These are phyloP conservation scores for Galerina sulciceps DNA, from an alignment of 768 basidiomycete species.

Conservation along the genomic window DNA sequence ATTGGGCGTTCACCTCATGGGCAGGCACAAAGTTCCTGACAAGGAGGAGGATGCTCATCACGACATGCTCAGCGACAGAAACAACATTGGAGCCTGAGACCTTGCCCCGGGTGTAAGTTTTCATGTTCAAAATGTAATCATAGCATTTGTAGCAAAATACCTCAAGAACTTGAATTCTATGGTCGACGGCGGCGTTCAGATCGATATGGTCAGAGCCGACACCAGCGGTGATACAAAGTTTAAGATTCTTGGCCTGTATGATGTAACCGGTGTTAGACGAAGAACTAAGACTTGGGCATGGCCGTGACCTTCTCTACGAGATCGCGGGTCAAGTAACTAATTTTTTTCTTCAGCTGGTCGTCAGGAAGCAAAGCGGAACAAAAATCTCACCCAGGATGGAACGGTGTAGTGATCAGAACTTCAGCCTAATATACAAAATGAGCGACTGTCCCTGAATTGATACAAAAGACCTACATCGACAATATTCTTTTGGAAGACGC, in stretches of 20 bases:
- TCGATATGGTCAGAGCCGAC: conserved; percentile 93
- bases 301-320: conserved; percentile 63
- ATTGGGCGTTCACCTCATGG: conserved; percentile 60
- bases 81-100: conserved; percentile 91
- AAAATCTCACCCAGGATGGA: conserved; percentile 68
- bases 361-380: background rate
- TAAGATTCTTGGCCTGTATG: conserved; percentile 81
- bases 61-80: conserved; percentile 89
- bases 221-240: conserved; percentile 88
- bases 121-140: background rate
- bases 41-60: conserved; percentile 89
- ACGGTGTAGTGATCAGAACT: conserved; percentile 82
- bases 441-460: background rate
- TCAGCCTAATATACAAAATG: conserved; percentile 56
- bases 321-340: conserved; percentile 72
- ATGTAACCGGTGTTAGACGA: background rate
- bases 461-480: conserved; percentile 59
- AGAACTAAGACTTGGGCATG: background rate
- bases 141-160: conserved; percentile 22
- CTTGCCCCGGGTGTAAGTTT: conserved; percentile 28
- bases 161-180: conserved; percentile 80
- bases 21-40: conserved; percentile 90
- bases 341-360: background rate
- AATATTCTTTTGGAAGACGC: conserved; percentile 83
- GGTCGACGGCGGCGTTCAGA: conserved; percentile 84